Evolutionary conservation across 805 yeast species (phyloP), one percentile per base, ranked within the genome.

Genomic region (Suhomyces sp.): DNA sequence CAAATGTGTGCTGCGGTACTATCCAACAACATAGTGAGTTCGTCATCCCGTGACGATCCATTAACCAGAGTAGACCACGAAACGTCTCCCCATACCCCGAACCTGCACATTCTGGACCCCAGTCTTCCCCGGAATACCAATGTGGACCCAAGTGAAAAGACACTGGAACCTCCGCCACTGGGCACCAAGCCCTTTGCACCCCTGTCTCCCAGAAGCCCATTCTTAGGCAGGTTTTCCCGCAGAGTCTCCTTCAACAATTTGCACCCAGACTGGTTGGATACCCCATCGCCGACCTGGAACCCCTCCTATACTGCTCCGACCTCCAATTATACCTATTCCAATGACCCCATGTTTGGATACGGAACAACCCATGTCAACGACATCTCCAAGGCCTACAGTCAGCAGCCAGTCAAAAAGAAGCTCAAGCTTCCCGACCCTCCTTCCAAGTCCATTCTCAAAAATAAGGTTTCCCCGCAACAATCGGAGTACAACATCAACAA

Each of bases 211-310:
- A n/a, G n/a, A n/a, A n/a, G n/a, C n/a, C n/a, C n/a, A n/a, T n/a
- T n/a, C n/a, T n/a, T 6, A 19, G 16, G 16, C 18, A 25, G 22
- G 26, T 60, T 51, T 39, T 35, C 68, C 9, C 43, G 72, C 33
- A 50, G 74, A 30, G 76, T 71, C 3, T 68, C 74, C 10, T 71
- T 71, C 53, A 68, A 66, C 44, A 68, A 68, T 42, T 45, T 70
- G 27, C 51, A 58, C 25, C 67, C 67, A 36, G 46, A 48, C 22
- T 25, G 36, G 23, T 24, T 21, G 29, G 31, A n/a, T 5, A 12
- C 21, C 14, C 18, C 16, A 13, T 10, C 25, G n/a, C 36, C 27
- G 6, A 22, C 24, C 14, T 30, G 35, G 35, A 29, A 28, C 17
- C 33, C 28, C 13, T 29, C 15, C 8, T 23, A 31, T 19, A n/a